Evolutionary conservation across 1,284 basidiomycete genomes (phyloP).

Genomic region (Tetrapyrgos nigripes): DNA sequence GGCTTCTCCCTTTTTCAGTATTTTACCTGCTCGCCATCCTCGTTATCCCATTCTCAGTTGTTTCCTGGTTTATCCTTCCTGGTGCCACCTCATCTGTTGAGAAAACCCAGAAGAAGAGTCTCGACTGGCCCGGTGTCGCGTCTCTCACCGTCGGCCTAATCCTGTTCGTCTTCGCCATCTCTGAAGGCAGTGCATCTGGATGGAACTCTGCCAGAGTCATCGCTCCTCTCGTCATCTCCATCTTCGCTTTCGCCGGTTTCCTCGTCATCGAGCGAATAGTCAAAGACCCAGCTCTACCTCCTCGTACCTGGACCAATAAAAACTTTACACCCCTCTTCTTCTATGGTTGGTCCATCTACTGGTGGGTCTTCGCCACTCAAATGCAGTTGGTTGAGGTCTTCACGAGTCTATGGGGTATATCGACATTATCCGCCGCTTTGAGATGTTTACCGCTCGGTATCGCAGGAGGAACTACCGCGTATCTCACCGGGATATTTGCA

Average conservation of each 20-base stretch:
- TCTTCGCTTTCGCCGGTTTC: slow-evolving; percentile 18
- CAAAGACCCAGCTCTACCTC: slow-evolving; percentile 22
- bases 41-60: slow-evolving; percentile 19
- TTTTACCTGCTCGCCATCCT: slow-evolving; percentile 3
- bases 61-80: slow-evolving; percentile 25
- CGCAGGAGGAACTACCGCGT: slow-evolving; percentile 16
- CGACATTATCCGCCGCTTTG: slow-evolving; percentile 17
- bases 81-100: background rate
- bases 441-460: slow-evolving; percentile 21
- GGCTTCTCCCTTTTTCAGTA: background rate
- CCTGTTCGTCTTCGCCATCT: slow-evolving; percentile 25
- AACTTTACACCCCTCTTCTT: slow-evolving; percentile 25
- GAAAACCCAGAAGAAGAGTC: slow-evolving; percentile 2
- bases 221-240: slow-evolving; percentile 23
- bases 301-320: slow-evolving; percentile 22
- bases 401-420: slow-evolving; percentile 17
- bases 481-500: slow-evolving; percentile 18
- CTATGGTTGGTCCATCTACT: slow-evolving; percentile 26
- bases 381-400: slow-evolving; percentile 15
- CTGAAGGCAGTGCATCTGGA: slow-evolving; percentile 20
- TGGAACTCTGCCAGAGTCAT: slow-evolving; percentile 23
- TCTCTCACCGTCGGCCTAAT: slow-evolving; percentile 22
- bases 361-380: slow-evolving; percentile 21
- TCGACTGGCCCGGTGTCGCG: slow-evolving; percentile 23
- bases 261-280: slow-evolving; percentile 21